Evolutionary conservation across 768 basidiomycete genomes (phyloP).

Genomic region (Leucocoprinus birnbaumii): DNA sequence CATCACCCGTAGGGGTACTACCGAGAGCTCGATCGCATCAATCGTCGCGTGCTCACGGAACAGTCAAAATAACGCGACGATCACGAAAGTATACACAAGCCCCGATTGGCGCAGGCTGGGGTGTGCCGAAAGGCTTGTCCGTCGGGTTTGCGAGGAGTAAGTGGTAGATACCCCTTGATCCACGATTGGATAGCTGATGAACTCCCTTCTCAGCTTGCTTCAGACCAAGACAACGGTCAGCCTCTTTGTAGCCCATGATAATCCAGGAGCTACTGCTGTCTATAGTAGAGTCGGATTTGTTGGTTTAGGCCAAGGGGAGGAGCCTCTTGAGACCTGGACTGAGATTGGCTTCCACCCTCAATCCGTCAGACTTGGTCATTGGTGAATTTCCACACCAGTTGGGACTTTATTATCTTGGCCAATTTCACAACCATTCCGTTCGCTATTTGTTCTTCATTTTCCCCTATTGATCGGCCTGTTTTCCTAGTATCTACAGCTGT

Average conservation of each 20-base stretch:
- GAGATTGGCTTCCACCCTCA: slow-evolving; percentile 60
- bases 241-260: slow-evolving; percentile 62
- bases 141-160: slow-evolving; percentile 53
- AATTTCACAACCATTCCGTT: too few species aligned
- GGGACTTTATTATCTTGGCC: too few species aligned
- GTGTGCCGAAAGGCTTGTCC: slow-evolving; percentile 61
- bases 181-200: background rate
- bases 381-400: slow-evolving; percentile 55
- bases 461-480: too few species aligned
- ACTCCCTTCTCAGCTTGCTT: slow-evolving; percentile 27
- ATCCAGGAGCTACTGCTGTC: slow-evolving; percentile 44
- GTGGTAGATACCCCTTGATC: slow-evolving; percentile 17
- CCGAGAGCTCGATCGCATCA: slow-evolving; percentile 45
- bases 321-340: slow-evolving; percentile 43
- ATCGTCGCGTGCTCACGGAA: slow-evolving; percentile 70
- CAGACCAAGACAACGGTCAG: slow-evolving; percentile 45
- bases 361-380: slow-evolving; percentile 56
- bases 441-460: too few species aligned
- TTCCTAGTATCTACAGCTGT: too few species aligned
- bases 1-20: slow-evolving; percentile 21
- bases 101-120: slow-evolving; percentile 47
- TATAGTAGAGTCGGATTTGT: slow-evolving; percentile 68
- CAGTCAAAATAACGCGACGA: slow-evolving; percentile 51
- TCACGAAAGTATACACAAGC: slow-evolving; percentile 72
- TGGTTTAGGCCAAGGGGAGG: slow-evolving; percentile 37